Percentiles rank a stretch among this genome's conserved stretches.
These are phyloP conservation scores for Bacidia gigantensis DNA, from an alignment of 495 filamentous ascomycete species.

Conservation along the genomic window DNA sequence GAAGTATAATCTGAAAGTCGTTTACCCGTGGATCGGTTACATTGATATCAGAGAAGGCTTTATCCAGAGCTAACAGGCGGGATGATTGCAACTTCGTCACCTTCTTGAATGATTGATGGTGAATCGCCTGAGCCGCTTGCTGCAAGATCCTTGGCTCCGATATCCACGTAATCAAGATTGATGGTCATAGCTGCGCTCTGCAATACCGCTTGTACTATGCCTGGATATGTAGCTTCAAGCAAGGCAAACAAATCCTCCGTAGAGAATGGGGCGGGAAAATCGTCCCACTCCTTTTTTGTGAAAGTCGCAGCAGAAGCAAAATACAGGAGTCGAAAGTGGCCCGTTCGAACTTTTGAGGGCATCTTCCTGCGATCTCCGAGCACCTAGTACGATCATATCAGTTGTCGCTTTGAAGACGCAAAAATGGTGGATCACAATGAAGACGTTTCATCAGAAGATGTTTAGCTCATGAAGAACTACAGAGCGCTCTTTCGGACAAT, in stretches of 20 bases:
- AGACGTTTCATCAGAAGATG: constrained; percentile 6
- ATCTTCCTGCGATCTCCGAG: too few species aligned
- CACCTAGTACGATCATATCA: too few species aligned
- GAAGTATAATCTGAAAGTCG: too few species aligned
- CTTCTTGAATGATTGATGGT: constrained; percentile 44
- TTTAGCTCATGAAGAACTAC: constrained; percentile 25
- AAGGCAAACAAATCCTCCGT: constrained; percentile 48
- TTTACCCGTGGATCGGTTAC: too few species aligned
- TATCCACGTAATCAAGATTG: constrained; percentile 78
- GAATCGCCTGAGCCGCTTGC: constrained; percentile 16
- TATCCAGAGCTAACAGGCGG: constrained; percentile 88
- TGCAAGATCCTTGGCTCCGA: constrained; percentile 25
- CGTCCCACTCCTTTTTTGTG: constrained; percentile 58
- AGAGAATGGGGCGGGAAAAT: constrained; percentile 57
- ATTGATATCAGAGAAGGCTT: too few species aligned
- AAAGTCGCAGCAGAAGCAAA: constrained; percentile 68
- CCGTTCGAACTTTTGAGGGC: constrained; percentile 28
- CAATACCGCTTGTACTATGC: constrained; percentile 63
- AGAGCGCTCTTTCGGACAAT: constrained; percentile 46
- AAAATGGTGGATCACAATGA: too few species aligned
- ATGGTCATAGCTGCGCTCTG: constrained; percentile 69
- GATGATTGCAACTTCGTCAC: constrained; percentile 89
- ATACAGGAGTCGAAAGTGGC: constrained; percentile 71
- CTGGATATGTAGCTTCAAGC: constrained; percentile 68
- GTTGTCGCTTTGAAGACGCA: too few species aligned